Conservation (phyloP, 2,329 filamentous ascomycete species). For the Orbilia ellipsospora region DNA sequence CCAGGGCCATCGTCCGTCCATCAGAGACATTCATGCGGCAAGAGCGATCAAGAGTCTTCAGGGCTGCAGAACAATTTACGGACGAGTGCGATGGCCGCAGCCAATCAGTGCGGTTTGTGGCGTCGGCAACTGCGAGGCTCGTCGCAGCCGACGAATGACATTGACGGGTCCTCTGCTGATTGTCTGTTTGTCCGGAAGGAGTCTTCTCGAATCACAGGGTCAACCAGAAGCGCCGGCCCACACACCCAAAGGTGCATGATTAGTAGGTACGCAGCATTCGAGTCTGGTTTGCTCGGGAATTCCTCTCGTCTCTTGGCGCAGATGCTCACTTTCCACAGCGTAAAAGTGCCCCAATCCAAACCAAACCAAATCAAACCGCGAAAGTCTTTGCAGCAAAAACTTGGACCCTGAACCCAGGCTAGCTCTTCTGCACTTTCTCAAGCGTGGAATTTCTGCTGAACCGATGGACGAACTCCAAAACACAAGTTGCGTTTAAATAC, state of each 20-base stretch:
- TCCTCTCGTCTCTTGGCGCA: conserved; percentile 25
- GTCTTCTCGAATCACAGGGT: conserved; percentile 44
- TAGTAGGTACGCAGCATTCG: conserved; percentile 35
- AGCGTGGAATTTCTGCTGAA: background rate
- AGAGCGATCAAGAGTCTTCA: conserved; percentile 7
- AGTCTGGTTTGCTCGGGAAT: conserved; percentile 20
- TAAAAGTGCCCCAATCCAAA: background rate
- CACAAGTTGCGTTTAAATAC: conserved; percentile 54
- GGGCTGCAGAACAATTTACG: background rate
- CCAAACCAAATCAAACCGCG: too few species aligned
- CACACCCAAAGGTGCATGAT: conserved; percentile 32
- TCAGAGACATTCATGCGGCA: conserved; percentile 35
- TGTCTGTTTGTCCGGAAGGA: conserved; percentile 26
- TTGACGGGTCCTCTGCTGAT: conserved; percentile 6
- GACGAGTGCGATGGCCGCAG: conserved; percentile 4
- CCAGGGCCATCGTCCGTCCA: conserved; percentile 25
- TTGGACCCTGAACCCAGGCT: conserved; percentile 12
- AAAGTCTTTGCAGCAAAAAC: conserved; percentile 14
- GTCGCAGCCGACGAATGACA: conserved; percentile 33
- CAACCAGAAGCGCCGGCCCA: conserved; percentile 48
- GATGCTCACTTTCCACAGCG: background rate
- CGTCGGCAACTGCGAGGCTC: conserved; percentile 23
- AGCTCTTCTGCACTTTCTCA: conserved; percentile 1
- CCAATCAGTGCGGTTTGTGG: conserved; percentile 36
- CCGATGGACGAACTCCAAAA: conserved; percentile 34